Base-by-base conservation (phyloP, 2,329 filamentous ascomycete species). In the Penicillium sp. region DNA sequence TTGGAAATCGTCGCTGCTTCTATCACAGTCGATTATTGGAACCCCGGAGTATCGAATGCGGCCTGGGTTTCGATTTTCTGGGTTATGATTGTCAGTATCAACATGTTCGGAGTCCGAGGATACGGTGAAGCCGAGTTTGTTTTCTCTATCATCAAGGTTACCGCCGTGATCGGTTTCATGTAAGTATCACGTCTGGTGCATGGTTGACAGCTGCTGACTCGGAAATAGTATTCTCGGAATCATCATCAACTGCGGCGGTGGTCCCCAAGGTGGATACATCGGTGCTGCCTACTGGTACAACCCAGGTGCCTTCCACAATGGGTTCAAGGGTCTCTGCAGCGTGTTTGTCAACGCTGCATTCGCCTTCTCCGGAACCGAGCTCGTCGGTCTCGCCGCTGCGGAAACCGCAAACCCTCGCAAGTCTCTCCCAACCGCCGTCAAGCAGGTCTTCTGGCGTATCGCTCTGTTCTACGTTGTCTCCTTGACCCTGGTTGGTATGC, bases 371-470 rank as follows among this genome's bases (percentile, higher is more conserved):
- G 84, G 85, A 60, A 86, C 83, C 22, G 85, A 87, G 69, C 72
- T 87, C 36, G 82, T 85, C 42, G 84, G 84, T 67, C 73, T 86
- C 43, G 82, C 83, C 22, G 83, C 83, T 38, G 83, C 83, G 21
- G 83, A 86, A 68, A 82, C 83, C 9, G 74, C 74, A 18, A 83
- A 85, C 58, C 83, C 83, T 34, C 74, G 78, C 54, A 83, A 94
- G 69, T 90, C 88, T 1, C 80, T 97, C 0, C 92, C 92, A 0
- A 91, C 86, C 0, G 92, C 92, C 11, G 86, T 95, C 66, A 96
- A 95, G 76, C 92, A 96, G 71, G 91, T 96, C 21, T 96, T 96
- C 74, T 97, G 92, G 92, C 88, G 92, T 67, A 96, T 96, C 68
- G 86, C 86, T 3, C 81, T 95, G 53, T 97, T 97, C 78, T 97